Base-by-base conservation (phyloP, 1,284 basidiomycete genomes). In the Malassezia yamatoensis region DNA sequence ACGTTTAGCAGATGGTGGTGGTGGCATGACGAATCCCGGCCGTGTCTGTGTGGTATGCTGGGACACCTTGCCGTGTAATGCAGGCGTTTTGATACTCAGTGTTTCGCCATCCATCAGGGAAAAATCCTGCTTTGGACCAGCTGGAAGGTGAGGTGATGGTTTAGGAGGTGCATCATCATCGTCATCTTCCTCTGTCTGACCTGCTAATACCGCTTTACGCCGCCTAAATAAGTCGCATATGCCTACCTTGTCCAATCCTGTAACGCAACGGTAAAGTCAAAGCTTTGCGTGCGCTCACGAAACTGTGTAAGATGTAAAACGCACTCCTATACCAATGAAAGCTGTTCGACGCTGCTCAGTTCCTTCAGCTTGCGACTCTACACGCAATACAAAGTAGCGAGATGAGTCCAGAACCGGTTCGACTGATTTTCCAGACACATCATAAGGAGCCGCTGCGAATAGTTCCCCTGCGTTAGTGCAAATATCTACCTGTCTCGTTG, bases 391-490 rank as follows among this genome's bases (percentile, higher is more conserved):
- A 75, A 96, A 96, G 77, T 96, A 98, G 45, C 93, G 83, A 9
- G 88, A 91, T 0, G 88, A 93, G 76, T 99, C 93, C 24, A 98
- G 81, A 6, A 96, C 91, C 7, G 90, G 87, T 70, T 99, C 94
- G 16, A 96, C 89, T 29, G 83, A 84, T 6, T 88, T 69, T 43
- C 84, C 84, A 34, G 82, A 79, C 10, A 85, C 80, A 67, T 88
- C 85, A 74, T 96, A 98, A n/a, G 84, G 83, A 10, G 88, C 84
- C 64, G 84, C 84, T 29, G 93, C 94, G 76, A 98, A 98, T 45
- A 90, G 85, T 38, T 78, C 76, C n/a, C 76, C 76, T 63, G 62
- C 37, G 44, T 32, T 42, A 15, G 39, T 8, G 18, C 37, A 81
- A 79, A 44, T 39, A 60, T 59, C 56, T 51, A 60, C 69, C 70